Evolutionary conservation across 257 asterid genomes (phyloP).

Genomic region (Thymus quinquecostatus): DNA sequence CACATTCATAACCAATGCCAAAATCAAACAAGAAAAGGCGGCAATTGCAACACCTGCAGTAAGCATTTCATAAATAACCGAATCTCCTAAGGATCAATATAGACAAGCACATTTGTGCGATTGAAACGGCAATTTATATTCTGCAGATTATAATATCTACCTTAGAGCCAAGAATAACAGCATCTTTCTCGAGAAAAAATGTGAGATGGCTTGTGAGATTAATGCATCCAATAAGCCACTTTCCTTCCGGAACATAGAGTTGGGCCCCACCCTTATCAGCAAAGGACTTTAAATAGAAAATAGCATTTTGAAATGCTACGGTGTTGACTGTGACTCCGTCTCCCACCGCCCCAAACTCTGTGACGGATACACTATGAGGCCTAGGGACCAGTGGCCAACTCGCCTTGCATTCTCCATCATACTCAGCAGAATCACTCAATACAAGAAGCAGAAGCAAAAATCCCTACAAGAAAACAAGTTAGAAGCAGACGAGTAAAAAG

Average conservation of each 20-base stretch:
- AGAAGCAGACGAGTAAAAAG: slow-evolving; percentile 15
- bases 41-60: neutral
- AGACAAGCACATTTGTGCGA: neutral
- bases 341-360: slow-evolving; percentile 91
- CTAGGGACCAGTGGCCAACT: slow-evolving; percentile 66
- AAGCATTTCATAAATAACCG: too few relatives aligned
- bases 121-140: neutral
- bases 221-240: slow-evolving; percentile 76
- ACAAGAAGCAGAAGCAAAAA: slow-evolving; percentile 59
- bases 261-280: slow-evolving; percentile 94
- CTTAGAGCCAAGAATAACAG: slow-evolving; percentile 80
- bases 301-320: slow-evolving; percentile 89
- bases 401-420: slow-evolving; percentile 65
- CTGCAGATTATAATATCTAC: slow-evolving; percentile 33
- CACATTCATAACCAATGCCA: neutral
- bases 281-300: slow-evolving; percentile 82
- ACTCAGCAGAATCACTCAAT: slow-evolving; percentile 35
- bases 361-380: slow-evolving; percentile 91
- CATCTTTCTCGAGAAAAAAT: slow-evolving; percentile 76
- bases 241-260: slow-evolving; percentile 80
- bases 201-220: slow-evolving; percentile 90
- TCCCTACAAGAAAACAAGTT: slow-evolving; percentile 45
- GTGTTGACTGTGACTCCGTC: slow-evolving; percentile 85
- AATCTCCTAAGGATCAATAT: too few relatives aligned
- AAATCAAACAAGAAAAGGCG: neutral